Percentiles rank a stretch among this genome's conserved stretches.
These are phyloP conservation scores for Talaromyces sp. DNA, from an alignment of 2,329 filamentous ascomycete species.

Conservation along the genomic window DNA sequence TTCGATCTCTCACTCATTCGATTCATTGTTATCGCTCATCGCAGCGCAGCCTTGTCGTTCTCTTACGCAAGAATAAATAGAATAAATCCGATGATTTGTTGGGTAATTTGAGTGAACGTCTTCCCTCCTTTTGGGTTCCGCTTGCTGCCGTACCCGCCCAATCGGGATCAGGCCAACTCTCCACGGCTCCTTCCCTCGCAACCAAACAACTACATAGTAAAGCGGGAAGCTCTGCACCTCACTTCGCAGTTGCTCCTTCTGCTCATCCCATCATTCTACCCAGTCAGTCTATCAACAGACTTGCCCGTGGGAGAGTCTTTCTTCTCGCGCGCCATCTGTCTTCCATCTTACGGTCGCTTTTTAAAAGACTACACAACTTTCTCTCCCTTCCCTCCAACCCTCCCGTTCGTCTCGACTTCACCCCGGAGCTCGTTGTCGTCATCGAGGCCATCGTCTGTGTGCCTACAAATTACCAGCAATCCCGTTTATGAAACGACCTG, in stretches of 20 bases:
- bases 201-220: neutral
- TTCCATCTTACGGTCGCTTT: neutral
- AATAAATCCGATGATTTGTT: neutral
- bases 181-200: slow-evolving; percentile 14
- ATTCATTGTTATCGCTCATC: slow-evolving; percentile 37
- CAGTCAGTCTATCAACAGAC: neutral
- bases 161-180: slow-evolving; percentile 19
- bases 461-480: neutral
- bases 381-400: slow-evolving; percentile 20
- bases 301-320: slow-evolving; percentile 6
- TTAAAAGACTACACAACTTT: slow-evolving; percentile 9
- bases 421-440: slow-evolving; percentile 7
- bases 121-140: slow-evolving; percentile 16
- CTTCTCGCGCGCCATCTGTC: slow-evolving; percentile 7
- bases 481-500: neutral
- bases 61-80: slow-evolving; percentile 17
- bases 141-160: slow-evolving; percentile 17
- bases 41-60: slow-evolving; percentile 29
- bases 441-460: slow-evolving; percentile 8
- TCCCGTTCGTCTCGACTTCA: slow-evolving; percentile 13
- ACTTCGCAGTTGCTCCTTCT: slow-evolving; percentile 25
- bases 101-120: neutral
- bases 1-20: slow-evolving; percentile 41
- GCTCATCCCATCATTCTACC: slow-evolving; percentile 23
- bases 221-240: slow-evolving; percentile 14